Evolutionary conservation across 352 stramenopile genomes (phyloP).

Genomic region (Phytophthora citrophthora): DNA sequence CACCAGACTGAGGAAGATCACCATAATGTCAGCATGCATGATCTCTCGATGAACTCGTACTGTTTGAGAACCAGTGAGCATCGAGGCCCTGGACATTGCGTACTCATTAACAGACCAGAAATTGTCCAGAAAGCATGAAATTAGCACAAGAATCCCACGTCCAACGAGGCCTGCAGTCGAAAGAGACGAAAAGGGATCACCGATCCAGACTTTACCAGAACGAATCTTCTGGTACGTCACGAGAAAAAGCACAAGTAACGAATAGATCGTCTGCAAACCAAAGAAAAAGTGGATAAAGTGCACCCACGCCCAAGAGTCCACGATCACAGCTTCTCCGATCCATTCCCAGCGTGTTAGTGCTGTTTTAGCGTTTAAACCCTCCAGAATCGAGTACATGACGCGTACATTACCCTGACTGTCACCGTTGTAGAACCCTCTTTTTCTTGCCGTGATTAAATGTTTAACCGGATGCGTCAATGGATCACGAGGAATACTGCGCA

Average conservation of each 20-base stretch:
- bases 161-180: conserved; percentile 30
- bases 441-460: conserved; percentile 31
- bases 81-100: conserved; percentile 31
- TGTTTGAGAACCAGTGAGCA: conserved; percentile 13
- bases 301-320: conserved; percentile 50
- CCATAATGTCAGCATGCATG: conserved; percentile 45
- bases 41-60: conserved; percentile 34
- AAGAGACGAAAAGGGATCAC: conserved; percentile 46
- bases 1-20: conserved; percentile 31
- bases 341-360: conserved; percentile 31
- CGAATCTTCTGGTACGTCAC: conserved; percentile 39
- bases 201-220: conserved; percentile 47
- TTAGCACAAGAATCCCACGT: conserved; percentile 27
- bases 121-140: conserved; percentile 36
- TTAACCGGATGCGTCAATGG: conserved; percentile 30
- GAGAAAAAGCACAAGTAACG: conserved; percentile 36
- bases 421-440: conserved; percentile 40
- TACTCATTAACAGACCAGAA: conserved; percentile 54
- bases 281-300: conserved; percentile 50
- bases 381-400: conserved; percentile 25
- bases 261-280: conserved; percentile 36
- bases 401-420: conserved; percentile 34
- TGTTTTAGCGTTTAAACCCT: conserved; percentile 16
- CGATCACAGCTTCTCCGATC: conserved; percentile 18
- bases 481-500: conserved; percentile 28